Percentiles rank a stretch among this genome's conserved stretches.
phyloP scores from a whole-genome alignment of 2,329 filamentous ascomycete genomes.

The Epichloe bromicola region DNA sequence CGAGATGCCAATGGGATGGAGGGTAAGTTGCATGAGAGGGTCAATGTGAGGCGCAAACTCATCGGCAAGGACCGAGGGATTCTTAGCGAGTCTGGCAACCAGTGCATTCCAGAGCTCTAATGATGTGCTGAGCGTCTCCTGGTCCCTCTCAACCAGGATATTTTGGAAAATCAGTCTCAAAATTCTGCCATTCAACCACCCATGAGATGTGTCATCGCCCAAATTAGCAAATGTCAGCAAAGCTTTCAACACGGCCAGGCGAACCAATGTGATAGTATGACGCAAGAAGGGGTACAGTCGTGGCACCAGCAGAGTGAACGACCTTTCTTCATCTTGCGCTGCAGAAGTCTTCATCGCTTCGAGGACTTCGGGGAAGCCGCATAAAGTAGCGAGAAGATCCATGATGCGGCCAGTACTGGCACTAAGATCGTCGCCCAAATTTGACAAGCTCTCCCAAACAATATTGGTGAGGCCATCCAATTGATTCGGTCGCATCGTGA shows the following conservation, averaged over 20 bases:
- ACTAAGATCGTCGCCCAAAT: conserved; percentile 91
- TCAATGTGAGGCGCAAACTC: conserved; percentile 67
- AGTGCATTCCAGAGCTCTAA: conserved; percentile 78
- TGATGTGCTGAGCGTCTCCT: conserved; percentile 68
- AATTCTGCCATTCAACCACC: conserved; percentile 86
- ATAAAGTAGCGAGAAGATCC: conserved; percentile 92
- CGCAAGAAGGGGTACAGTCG: conserved; percentile 90
- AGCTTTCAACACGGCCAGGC: conserved; percentile 83
- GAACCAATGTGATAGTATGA: conserved; percentile 93
- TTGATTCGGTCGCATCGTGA: conserved; percentile 65
- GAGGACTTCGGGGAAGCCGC: conserved; percentile 83
- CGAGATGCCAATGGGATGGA: conserved; percentile 86
- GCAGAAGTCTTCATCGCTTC: conserved; percentile 90
- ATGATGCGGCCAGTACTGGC: conserved; percentile 97
- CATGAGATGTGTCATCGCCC: conserved; percentile 63
- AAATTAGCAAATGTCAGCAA: conserved; percentile 86
- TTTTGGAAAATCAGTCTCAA: conserved; percentile 90
- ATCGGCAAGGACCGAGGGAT: conserved; percentile 49
- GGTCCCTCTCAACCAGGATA: conserved; percentile 81
- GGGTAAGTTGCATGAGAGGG: conserved; percentile 68
- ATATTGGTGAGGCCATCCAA: conserved; percentile 79
- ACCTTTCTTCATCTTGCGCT: conserved; percentile 67
- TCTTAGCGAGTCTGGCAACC: conserved; percentile 52
- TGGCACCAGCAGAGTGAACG: conserved; percentile 84
- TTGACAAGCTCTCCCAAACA: conserved; percentile 94